Evolutionary conservation across 1,284 basidiomycete species (phyloP).

Genomic region (Spongiforma sp.): DNA sequence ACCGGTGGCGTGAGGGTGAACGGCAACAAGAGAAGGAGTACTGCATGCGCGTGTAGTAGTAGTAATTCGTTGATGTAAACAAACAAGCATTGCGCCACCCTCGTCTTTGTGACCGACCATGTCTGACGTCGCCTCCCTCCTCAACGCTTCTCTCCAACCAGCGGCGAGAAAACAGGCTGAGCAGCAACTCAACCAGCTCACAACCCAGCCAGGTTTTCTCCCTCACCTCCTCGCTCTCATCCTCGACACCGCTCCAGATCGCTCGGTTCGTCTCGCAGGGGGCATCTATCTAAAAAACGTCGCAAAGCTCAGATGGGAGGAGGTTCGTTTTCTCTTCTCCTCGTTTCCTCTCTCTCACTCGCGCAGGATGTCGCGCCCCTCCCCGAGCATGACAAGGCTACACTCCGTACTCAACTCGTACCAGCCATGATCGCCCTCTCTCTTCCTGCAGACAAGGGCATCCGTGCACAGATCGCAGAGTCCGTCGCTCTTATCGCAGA

Average conservation of each 20-base stretch:
- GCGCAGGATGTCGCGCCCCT: conserved; percentile 67
- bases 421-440: conserved; percentile 85
- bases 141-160: conserved; percentile 78
- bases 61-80: too few species aligned
- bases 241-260: conserved; percentile 69
- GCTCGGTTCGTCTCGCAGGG: conserved; percentile 78
- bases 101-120: conserved; percentile 39
- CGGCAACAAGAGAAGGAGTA: conserved; percentile 3
- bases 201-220: conserved; percentile 81
- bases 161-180: conserved; percentile 81
- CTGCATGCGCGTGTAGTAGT: not conserved
- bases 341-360: not conserved
- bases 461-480: conserved; percentile 88
- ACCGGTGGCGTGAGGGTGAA: conserved; percentile 25
- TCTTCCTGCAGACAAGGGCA: conserved; percentile 63
- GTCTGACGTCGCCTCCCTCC: conserved; percentile 69
- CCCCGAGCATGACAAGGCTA: conserved; percentile 67
- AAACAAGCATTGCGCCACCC: too few species aligned
- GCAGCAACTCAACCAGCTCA: conserved; percentile 68
- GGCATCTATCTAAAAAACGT: conserved; percentile 92
- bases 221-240: conserved; percentile 74
- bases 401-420: conserved; percentile 73
- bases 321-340: conserved; percentile 54
- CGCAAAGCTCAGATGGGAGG: conserved; percentile 85
- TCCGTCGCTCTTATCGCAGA: conserved; percentile 87